phyloP scores from a whole-genome alignment of 306 rosid species.

The Prunus padus region DNA sequence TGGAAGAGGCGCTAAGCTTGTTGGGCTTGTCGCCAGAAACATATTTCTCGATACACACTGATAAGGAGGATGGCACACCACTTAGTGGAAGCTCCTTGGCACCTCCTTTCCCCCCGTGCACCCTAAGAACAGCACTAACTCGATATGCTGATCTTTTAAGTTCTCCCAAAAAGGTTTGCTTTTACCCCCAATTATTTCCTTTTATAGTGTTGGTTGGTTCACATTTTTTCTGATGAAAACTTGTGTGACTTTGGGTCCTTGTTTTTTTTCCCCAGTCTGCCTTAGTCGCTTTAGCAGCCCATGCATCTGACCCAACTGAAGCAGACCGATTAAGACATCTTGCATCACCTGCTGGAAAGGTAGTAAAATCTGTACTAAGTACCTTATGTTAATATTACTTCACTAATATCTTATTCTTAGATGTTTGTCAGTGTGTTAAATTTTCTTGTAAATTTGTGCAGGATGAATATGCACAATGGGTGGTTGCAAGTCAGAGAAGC shows the following conservation, averaged over 20 bases:
- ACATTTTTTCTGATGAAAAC: background rate
- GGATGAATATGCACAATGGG: constrained; percentile 96
- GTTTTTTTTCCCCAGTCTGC: constrained; percentile 58
- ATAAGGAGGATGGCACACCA: constrained; percentile 79
- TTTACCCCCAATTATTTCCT: constrained; percentile 7
- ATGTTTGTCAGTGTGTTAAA: constrained; percentile 21
- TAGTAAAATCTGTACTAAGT: constrained; percentile 22
- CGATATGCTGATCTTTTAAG: constrained; percentile 81
- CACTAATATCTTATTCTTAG: constrained; percentile 3
- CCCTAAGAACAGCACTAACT: constrained; percentile 66
- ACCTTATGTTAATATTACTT: background rate
- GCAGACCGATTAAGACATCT: constrained; percentile 84
- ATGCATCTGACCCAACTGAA: constrained; percentile 84
- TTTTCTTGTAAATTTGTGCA: constrained; percentile 32
- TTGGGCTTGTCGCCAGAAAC: constrained; percentile 74
- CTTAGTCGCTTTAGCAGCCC: constrained; percentile 84
- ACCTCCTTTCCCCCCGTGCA: constrained; percentile 81
- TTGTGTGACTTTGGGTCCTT: constrained; percentile 5
- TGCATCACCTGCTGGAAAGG: constrained; percentile 98
- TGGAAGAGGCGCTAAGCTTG: constrained; percentile 68
- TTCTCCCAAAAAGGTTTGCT: constrained; percentile 87
- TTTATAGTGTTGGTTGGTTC: background rate
- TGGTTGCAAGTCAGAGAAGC: constrained; percentile 83
- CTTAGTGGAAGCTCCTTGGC: constrained; percentile 72
- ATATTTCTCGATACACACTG: constrained; percentile 79